Conservation (phyloP, 2,329 filamentous ascomycete genomes). For the Emmonsia crescens region DNA sequence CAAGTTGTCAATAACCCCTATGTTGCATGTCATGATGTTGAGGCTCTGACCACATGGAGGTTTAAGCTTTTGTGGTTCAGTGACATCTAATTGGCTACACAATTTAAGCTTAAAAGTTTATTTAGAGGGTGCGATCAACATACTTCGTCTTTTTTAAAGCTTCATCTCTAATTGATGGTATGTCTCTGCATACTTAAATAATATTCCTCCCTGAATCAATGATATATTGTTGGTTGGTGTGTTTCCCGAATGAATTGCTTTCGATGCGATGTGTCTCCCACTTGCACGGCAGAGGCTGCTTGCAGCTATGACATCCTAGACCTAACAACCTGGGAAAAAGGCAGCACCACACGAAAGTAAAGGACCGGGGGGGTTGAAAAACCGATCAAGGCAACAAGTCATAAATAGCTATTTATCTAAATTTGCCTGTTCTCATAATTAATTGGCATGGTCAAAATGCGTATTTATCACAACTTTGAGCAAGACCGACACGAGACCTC, state of each 20-base stretch:
- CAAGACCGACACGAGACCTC: too few species aligned
- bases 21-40: too few species aligned
- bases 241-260: background rate
- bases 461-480: background rate
- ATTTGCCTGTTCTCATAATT: background rate
- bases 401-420: background rate
- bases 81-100: too few species aligned
- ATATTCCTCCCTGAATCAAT: background rate
- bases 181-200: background rate
- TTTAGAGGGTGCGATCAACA: too few species aligned
- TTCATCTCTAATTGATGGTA: too few species aligned
- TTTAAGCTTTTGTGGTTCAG: background rate
- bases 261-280: background rate
- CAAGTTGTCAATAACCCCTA: too few species aligned
- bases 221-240: background rate
- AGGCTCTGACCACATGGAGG: background rate
- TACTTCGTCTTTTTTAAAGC: too few species aligned
- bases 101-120: background rate
- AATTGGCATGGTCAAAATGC: background rate
- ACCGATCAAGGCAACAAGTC: background rate
- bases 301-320: background rate
- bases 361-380: background rate
- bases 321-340: too few species aligned
- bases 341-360: too few species aligned
- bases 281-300: background rate